Evolutionary conservation across 192 early-diverging fungal genomes (phyloP).

Genomic region (Anaeromyces robustus): DNA sequence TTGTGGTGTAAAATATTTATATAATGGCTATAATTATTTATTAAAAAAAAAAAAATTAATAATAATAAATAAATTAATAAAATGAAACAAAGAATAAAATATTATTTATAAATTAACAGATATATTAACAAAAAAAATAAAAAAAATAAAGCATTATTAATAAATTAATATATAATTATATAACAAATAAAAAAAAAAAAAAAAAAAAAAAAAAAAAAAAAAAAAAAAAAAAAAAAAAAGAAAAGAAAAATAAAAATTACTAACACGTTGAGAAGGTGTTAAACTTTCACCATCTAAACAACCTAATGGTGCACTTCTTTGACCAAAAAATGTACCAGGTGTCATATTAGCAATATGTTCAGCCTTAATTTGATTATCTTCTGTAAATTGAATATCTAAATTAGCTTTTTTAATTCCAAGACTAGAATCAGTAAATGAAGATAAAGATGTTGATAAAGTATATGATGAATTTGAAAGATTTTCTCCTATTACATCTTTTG

Average conservation of each 20-base stretch:
- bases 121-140: too few species aligned
- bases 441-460: too few species aligned
- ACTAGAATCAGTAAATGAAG: background rate
- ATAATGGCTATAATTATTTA: background rate
- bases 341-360: background rate
- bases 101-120: too few species aligned
- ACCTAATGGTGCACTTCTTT: background rate
- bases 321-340: background rate
- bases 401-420: background rate
- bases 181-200: too few species aligned
- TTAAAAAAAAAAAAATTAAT: too few species aligned
- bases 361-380: background rate
- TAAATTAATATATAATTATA: too few species aligned
- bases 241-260: too few species aligned
- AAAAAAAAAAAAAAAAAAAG: too few species aligned
- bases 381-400: background rate
- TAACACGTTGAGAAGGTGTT: background rate
- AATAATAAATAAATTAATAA: too few species aligned
- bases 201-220: too few species aligned
- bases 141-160: too few species aligned
- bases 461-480: background rate
- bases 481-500: background rate
- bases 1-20: background rate
- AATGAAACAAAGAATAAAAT: too few species aligned
- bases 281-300: background rate